Evolutionary conservation across 768 basidiomycete species (phyloP).

Genomic region (Rubroboletus pulcherrimus): DNA sequence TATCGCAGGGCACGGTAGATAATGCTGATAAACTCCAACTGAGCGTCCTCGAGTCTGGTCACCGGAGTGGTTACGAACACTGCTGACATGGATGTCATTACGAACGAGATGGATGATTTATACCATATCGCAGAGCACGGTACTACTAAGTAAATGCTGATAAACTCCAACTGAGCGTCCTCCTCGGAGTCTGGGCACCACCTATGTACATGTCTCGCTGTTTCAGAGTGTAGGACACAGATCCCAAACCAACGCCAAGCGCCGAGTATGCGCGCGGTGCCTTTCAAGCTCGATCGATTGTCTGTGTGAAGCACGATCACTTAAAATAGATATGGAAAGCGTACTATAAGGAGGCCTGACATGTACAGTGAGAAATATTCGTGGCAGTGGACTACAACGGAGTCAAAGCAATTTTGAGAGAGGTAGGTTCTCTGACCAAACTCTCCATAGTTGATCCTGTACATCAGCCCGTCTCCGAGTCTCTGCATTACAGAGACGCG

Average conservation of each 20-base stretch:
- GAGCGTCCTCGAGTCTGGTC: too few species aligned
- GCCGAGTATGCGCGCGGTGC: background rate
- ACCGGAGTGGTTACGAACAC: too few species aligned
- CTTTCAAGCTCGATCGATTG: background rate
- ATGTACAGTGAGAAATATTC: background rate
- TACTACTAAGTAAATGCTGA: too few species aligned
- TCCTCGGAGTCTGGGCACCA: too few species aligned
- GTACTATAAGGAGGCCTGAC: too few species aligned
- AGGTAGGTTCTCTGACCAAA: too few species aligned
- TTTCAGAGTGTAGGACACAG: background rate
- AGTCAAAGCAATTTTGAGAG: background rate
- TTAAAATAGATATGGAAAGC: background rate
- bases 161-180: too few species aligned
- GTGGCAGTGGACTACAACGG: background rate
- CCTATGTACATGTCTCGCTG: background rate
- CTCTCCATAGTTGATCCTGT: background rate
- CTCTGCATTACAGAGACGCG: background rate
- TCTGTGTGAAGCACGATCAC: background rate
- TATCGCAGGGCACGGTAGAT: too few species aligned
- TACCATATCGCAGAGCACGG: too few species aligned
- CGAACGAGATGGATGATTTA: too few species aligned
- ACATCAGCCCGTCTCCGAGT: background rate
- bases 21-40: too few species aligned
- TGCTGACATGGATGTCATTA: too few species aligned
- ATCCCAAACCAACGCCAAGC: background rate